Evolutionary conservation across 192 early-diverging fungal species (phyloP), one percentile per base, ranked within the genome.

Genomic region (Paraglomus occultum): DNA sequence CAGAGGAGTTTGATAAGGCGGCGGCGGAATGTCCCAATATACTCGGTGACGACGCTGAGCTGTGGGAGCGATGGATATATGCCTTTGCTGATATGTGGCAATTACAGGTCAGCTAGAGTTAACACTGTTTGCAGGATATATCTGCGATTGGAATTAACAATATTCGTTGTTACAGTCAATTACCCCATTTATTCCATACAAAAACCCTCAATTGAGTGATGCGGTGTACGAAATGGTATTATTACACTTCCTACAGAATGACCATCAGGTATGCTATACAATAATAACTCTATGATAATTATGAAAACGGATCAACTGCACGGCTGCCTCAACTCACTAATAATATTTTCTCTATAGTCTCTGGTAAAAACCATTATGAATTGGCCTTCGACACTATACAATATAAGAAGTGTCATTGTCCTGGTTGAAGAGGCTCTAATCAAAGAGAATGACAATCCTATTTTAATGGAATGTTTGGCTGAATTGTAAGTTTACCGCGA

Each of bases 61-160:
- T 91, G 1, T 99, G 97, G 97, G 95, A 98, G 70, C 72, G 86
- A 20, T 96, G 94, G 95, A 81, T 98, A 5, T 92, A 89, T 74
- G 84, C 76, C n/a, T 98, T 98, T 80, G 87, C 89, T 10, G 90
- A 94, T 43, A 78, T 85, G 46, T 76, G 87, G 10, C 82, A 95
- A 57, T 78, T 98, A 49, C 76, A 88, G 67, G 84, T 87, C 73
- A 40, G 61, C 18, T n/a, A 42, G 47, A 23, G 17, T 64, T 48
- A 61, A 6, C 44, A 51, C 49, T 12, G 11, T 22, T n/a, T 58
- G 31, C 11, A 11, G 53, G 44, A 23, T 55, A 23, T 64, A 58
- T 20, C 39, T 59, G 54, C 5, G 38, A 17, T 18, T 63, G 31
- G 10, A 42, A 39, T 53, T 47, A n/a, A 48, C 31, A 62, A 40